Evolutionary conservation across 148 eudicot genomes (phyloP), one percentile per base, ranked within the genome.

Genomic region (Rhododendron molle): DNA sequence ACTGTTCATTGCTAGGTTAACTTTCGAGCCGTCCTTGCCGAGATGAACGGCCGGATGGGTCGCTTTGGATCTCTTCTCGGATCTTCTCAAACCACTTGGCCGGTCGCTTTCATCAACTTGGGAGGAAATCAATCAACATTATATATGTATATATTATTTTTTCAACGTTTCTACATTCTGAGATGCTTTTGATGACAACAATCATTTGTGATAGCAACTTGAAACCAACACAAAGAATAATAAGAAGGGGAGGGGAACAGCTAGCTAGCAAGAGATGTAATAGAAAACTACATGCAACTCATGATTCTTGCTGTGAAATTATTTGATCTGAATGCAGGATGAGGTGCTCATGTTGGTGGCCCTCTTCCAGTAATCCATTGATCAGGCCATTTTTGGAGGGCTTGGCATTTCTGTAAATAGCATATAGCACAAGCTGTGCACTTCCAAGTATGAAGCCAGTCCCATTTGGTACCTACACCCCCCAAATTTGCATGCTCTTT

Each of bases 401-500:
- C 81, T 49, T 90, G 34, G 93, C 78, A 20, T 91, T 88, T 80
- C 85, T 87, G 36, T 88, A 91, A 0, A 87, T 76, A 6, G 83
- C 86, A 80, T 90, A 89, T 13, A 91, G 71, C 0, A 86, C 28
- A 62, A 91, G 76, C 67, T 91, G 93, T 38, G 84, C 82, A 2
- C 30, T 86, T 81, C 93, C 93, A 1, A 91, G 89, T 21, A 90
- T 1, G 44, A 86, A 89, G 20, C 92, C 93, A 40, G 78, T 86
- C 44, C 91, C 93, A 81, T 91, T 91, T 50, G 93, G 90, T 30
- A 91, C 88, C 93, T 90, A 80, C 32, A 67, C 38, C 12, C 60
- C 34, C 50, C 18, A 79, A 79, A 26, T 14, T 49, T 49, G 38
- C 81, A 79, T 79, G 1, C n/a, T 79, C 28, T 21, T 77, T 77